Evolutionary conservation across 768 basidiomycete genomes (phyloP), one percentile per base, ranked within the genome.

Genomic region (Leucosporidium yakuticum): DNA sequence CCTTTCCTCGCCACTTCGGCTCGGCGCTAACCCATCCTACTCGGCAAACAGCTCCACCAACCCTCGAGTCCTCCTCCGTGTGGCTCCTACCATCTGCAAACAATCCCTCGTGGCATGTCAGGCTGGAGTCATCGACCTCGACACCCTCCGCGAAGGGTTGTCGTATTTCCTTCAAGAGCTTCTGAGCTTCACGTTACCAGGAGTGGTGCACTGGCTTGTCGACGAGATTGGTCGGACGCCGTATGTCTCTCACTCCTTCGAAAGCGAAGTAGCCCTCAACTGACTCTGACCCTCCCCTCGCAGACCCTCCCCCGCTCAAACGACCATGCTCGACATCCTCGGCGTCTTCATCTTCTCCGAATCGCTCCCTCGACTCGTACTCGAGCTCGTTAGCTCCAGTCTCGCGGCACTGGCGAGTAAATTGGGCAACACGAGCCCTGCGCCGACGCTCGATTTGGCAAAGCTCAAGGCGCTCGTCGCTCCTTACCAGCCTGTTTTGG

Each of bases 161-260:
- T 79, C 78, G 3, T 81, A 80, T 69, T 81, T 80, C 68, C 75
- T 77, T 2, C 80, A 80, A 65, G 78, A 80, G 19, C 70, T 81
- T 2, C 71, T 81, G 12, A 79, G 78, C 67, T 81, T 80, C 77
- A 78, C 78, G 29, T 65, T 79, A 27, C 78, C 77, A 1, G 80
- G 80, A 3, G 77, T 80, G 31, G 57, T 80, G 4, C 59, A 57
- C 0, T 81, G 78, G 78, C 70, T 80, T 17, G 74, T 75, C 23
- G 61, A 53, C 14, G 79, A 81, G 67, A 76, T 79, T 44, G 71
- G 64, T 29, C 55, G 77, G 19, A 75, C 77, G 29, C 77, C 78
- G 79, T 79, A 58, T 69, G 79, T 74, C 23, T n/a, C 11, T 7
- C 25, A 8, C 44, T 20, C 20, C 14, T 57, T 14, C 23, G 5